Evolutionary conservation across 163 green algal genomes (phyloP), one percentile per base, ranked within the genome.

Genomic region (Picocystis sp.): DNA sequence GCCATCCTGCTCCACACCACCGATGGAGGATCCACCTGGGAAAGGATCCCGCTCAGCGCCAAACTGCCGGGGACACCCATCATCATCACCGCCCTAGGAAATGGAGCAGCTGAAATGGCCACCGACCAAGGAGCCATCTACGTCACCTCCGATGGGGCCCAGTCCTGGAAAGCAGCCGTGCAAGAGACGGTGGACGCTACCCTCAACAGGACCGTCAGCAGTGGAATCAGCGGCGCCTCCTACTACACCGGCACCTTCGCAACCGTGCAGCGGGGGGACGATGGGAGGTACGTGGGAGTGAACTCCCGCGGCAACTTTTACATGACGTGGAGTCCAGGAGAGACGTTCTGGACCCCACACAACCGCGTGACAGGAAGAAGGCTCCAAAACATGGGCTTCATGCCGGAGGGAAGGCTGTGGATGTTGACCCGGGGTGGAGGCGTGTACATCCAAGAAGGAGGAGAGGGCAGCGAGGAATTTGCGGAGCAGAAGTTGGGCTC

Each of bases 61-160:
- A 93, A 93, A 73, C 79, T 98, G 46, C 89, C 89, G 10, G 86
- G 86, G 11, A 59, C 22, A 22, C 86, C 86, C 1, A 55, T 93
- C 24, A 57, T 90, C 22, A 75, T 98, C 45, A 84, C 65, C 13
- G 85, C 82, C 0, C 60, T 86, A 29, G 73, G 76, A 53, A 38
- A 64, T 10, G 81, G 85, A 19, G 57, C 77, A 42, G 89, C 87
- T 19, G 89, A 98, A 74, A 90, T 98, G 87, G 84, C 76, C 25
- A 98, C 89, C 8, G 89, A 97, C 59, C 73, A 87, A 74, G 88
- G 88, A 23, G 88, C 88, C 29, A 93, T 97, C 71, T 97, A 97
- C 65, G 81, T 90, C 9, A 97, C 88, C 17, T 65, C 66, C 69
- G 92, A 96, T 73, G 70, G 60, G 1, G 88, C 77, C 3, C 87